Conservation (phyloP, 805 yeast genomes). For the Cyberlindnera japonica region DNA sequence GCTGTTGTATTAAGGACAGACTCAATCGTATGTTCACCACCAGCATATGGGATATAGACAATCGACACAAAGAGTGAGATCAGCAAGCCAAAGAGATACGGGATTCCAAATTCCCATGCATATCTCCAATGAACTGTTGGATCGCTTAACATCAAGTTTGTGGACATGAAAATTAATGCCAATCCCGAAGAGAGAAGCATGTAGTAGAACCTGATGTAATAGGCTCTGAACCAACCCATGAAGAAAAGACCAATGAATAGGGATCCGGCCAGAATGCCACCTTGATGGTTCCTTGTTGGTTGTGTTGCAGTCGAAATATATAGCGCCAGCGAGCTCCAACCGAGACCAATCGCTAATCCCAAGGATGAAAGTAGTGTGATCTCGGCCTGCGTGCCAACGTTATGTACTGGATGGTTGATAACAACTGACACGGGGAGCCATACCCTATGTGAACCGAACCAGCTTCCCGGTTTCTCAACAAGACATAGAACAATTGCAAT, state of each 20-base stretch:
- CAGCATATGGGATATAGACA: conserved; percentile 37
- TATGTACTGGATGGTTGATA: conserved; percentile 45
- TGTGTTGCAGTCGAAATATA: conserved; percentile 38
- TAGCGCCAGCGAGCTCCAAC: conserved; percentile 42
- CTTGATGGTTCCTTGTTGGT: conserved; percentile 40
- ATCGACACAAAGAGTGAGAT: conserved; percentile 35
- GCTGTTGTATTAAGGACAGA: conserved; percentile 26
- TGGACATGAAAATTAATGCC: conserved; percentile 33
- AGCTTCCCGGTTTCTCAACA: conserved; percentile 33
- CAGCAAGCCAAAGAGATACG: conserved; percentile 41
- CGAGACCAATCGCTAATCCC: conserved; percentile 41
- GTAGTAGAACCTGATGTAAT: conserved; percentile 39
- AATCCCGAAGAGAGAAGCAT: conserved; percentile 34
- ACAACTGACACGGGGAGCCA: conserved; percentile 41
- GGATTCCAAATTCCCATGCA: conserved; percentile 41
- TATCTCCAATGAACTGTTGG: conserved; percentile 31
- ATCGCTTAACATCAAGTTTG: conserved; percentile 26
- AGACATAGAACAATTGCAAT: conserved; percentile 38
- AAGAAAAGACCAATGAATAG: conserved; percentile 35
- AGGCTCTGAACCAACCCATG: conserved; percentile 40
- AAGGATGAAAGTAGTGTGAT: conserved; percentile 37
- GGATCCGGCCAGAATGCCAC: conserved; percentile 44
- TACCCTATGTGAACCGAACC: conserved; percentile 41
- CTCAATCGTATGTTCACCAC: conserved; percentile 32
- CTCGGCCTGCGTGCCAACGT: conserved; percentile 45